A percentile compares a stretch with the other conserved stretches of the same genome.
phyloP scores from a whole-genome alignment of 129 eudicot genomes.

The Lonicera japonica region DNA sequence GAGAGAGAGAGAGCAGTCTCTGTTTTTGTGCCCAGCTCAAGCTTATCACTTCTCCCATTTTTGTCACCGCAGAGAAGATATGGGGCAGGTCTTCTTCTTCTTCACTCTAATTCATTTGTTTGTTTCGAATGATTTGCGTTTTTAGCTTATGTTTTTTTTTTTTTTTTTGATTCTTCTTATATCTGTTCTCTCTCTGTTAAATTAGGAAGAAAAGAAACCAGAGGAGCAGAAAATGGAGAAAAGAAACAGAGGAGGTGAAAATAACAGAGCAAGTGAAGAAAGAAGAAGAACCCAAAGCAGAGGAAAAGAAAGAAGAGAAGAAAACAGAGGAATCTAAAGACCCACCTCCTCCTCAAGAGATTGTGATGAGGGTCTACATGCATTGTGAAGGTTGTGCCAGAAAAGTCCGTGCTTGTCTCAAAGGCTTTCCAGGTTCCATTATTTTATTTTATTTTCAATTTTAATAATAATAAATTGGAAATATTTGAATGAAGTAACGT shows the following conservation, averaged over 20 bases:
- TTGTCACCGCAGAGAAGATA: background rate
- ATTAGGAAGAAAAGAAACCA: slow-evolving; percentile 38
- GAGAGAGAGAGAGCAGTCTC: background rate
- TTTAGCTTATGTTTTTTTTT: background rate
- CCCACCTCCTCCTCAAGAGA: slow-evolving; percentile 65
- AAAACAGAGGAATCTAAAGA: slow-evolving; percentile 35
- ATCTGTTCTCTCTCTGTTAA: background rate
- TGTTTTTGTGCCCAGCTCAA: background rate
- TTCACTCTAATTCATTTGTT: no score
- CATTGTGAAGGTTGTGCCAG: slow-evolving; percentile 99
- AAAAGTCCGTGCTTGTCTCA: slow-evolving; percentile 84
- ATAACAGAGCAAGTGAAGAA: slow-evolving; percentile 34
- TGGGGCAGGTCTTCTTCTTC: background rate
- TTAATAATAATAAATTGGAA: background rate
- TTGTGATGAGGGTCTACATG: slow-evolving; percentile 75
- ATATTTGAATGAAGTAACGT: background rate
- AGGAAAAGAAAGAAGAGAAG: slow-evolving; percentile 21
- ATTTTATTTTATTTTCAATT: background rate
- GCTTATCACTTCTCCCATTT: slow-evolving; percentile 2
- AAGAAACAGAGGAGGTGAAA: no score
- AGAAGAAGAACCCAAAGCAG: slow-evolving; percentile 41
- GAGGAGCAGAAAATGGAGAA: slow-evolving; percentile 24
- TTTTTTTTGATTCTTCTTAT: slow-evolving; percentile 13
- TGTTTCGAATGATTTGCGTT: background rate
- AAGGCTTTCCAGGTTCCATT: slow-evolving; percentile 60